phyloP scores from a whole-genome alignment of 768 basidiomycete species.

The Tylopilus vinaceipallidus region DNA sequence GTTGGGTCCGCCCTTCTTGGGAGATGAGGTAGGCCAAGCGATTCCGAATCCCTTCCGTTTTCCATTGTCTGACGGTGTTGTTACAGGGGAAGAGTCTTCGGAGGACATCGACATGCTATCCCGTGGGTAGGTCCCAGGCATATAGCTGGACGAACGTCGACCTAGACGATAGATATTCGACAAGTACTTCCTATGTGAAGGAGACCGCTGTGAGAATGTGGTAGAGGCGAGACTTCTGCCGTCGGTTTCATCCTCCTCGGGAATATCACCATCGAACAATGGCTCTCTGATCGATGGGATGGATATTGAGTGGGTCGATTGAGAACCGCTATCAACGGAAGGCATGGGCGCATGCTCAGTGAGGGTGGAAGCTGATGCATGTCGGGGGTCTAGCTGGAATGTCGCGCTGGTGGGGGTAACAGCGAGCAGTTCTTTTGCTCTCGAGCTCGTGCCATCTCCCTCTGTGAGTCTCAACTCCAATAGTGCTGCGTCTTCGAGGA shows the following conservation, averaged over 20 bases:
- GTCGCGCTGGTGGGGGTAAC: slow-evolving; percentile 27
- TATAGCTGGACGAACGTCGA: slow-evolving; percentile 38
- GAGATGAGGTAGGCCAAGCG: slow-evolving; percentile 48
- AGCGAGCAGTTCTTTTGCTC: slow-evolving; percentile 7
- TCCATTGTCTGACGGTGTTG: slow-evolving; percentile 54
- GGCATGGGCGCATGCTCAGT: slow-evolving; percentile 16
- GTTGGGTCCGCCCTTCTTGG: slow-evolving; percentile 47
- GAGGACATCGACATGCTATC: slow-evolving; percentile 66
- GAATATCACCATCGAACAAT: slow-evolving; percentile 19
- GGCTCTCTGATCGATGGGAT: slow-evolving; percentile 32
- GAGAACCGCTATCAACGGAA: slow-evolving; percentile 21
- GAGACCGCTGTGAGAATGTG: slow-evolving; percentile 51
- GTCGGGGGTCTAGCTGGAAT: slow-evolving; percentile 23
- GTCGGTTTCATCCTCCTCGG: slow-evolving; percentile 28
- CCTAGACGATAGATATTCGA: slow-evolving; percentile 44
- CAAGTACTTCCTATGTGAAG: slow-evolving; percentile 46
- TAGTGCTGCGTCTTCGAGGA: slow-evolving; percentile 58
- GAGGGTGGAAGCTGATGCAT: slow-evolving; percentile 21
- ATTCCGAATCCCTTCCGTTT: slow-evolving; percentile 33
- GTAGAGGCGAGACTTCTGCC: slow-evolving; percentile 33
- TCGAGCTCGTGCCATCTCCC: slow-evolving; percentile 33
- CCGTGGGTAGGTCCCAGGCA: slow-evolving; percentile 46
- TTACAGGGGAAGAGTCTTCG: slow-evolving; percentile 62
- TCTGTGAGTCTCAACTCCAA: slow-evolving; percentile 53
- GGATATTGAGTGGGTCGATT: slow-evolving; percentile 28